These are phyloP conservation scores for Carex scoparia DNA, from an alignment of 176 grass and related monocot genomes.

Conservation along the genomic window DNA sequence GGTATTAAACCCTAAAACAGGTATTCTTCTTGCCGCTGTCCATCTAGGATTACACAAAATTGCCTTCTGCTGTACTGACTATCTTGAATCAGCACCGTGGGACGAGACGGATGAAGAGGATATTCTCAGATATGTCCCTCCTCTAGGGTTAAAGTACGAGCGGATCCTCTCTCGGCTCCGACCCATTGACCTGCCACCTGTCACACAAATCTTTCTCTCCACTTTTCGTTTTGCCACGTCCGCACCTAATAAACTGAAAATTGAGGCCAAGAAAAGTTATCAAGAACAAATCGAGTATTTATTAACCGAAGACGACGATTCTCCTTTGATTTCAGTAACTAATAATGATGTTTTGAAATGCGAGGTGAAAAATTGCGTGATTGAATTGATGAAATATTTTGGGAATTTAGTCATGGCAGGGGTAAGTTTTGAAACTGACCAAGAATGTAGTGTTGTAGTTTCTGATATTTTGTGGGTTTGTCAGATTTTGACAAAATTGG, in stretches of 20 bases:
- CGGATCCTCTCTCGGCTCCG: constrained; percentile 63
- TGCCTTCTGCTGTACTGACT: constrained; percentile 46
- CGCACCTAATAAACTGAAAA: constrained; percentile 21
- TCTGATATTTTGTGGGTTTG: constrained; percentile 72
- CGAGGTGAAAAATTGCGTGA: constrained; percentile 49
- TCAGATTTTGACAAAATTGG: constrained; percentile 72
- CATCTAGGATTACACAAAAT: constrained; percentile 46
- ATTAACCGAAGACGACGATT: constrained; percentile 93
- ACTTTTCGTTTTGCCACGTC: constrained; percentile 58
- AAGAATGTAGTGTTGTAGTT: not conserved
- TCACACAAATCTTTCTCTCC: constrained; percentile 55
- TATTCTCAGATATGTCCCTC: constrained; percentile 46
- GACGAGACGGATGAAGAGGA: constrained; percentile 89
- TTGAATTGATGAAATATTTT: not conserved
- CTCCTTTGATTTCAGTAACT: constrained; percentile 41
- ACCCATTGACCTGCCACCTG: constrained; percentile 38
- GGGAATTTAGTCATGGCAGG: no score
- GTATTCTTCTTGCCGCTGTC: constrained; percentile 49
- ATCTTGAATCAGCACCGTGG: constrained; percentile 84
- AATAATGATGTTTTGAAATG: constrained; percentile 40
- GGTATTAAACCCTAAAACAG: not conserved
- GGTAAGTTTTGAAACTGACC: no score
- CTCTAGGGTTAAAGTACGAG: constrained; percentile 42
- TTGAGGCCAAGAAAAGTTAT: constrained; percentile 60
- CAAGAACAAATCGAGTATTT: constrained; percentile 94